Evolutionary conservation across 345 rosid genomes (phyloP).

Genomic region (Populus tremula): DNA sequence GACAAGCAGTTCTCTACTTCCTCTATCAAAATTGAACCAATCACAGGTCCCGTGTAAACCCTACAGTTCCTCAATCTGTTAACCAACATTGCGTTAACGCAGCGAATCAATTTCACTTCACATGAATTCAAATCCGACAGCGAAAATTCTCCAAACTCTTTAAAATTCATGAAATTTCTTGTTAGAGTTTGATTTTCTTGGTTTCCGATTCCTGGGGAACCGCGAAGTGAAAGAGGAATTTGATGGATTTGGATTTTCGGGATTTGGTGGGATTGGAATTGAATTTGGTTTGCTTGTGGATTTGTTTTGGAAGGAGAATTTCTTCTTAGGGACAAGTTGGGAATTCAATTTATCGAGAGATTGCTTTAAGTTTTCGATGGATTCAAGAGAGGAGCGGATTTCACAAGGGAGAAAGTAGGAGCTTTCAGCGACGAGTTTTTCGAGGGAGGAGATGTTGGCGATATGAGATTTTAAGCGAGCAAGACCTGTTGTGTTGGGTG

Average conservation of each 20-base stretch:
- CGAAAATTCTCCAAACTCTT: slow-evolving; percentile 65
- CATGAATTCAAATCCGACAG: slow-evolving; percentile 66
- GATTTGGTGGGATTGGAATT: slow-evolving; percentile 17
- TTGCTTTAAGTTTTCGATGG: slow-evolving; percentile 62
- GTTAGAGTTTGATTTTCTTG: slow-evolving; percentile 39
- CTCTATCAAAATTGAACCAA: slow-evolving; percentile 79
- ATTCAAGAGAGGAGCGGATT: slow-evolving; percentile 66
- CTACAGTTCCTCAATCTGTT: slow-evolving; percentile 53
- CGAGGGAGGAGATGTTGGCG: slow-evolving; percentile 55
- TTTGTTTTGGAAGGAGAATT: slow-evolving; percentile 69
- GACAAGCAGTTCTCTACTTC: slow-evolving; percentile 60
- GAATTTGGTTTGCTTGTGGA: slow-evolving; percentile 26
- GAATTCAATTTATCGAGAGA: slow-evolving; percentile 47
- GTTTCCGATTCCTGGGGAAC: slow-evolving; percentile 67
- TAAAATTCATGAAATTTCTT: slow-evolving; percentile 42
- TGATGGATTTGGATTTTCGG: not conserved
- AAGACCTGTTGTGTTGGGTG: slow-evolving; percentile 35
- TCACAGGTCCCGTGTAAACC: slow-evolving; percentile 65
- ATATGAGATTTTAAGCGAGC: slow-evolving; percentile 45
- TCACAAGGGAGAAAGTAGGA: slow-evolving; percentile 76
- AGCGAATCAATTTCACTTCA: slow-evolving; percentile 55
- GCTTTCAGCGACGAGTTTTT: slow-evolving; percentile 68
- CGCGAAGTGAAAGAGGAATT: slow-evolving; percentile 27
- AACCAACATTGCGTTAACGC: slow-evolving; percentile 53
- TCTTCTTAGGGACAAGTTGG: slow-evolving; percentile 61